These are phyloP conservation scores for Fomitopsis pinicola DNA, from an alignment of 1,284 basidiomycete genomes.

Conservation along the genomic window DNA sequence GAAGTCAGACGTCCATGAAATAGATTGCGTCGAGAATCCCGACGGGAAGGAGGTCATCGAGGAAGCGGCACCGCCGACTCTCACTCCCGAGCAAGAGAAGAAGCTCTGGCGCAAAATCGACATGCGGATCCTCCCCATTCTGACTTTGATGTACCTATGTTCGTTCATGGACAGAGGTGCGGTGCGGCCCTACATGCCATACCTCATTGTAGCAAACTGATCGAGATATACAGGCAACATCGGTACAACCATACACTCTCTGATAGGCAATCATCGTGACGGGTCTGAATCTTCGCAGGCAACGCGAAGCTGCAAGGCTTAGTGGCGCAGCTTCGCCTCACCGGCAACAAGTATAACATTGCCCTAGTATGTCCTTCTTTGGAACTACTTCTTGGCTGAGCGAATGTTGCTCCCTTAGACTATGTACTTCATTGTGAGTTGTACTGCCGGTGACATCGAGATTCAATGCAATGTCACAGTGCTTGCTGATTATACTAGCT, in stretches of 20 bases:
- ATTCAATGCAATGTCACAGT: background rate
- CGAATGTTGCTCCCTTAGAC: constrained; percentile 36
- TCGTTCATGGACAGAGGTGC: constrained; percentile 8
- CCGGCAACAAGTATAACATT: constrained; percentile 58
- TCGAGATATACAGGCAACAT: background rate
- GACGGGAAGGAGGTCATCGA: too few relatives aligned
- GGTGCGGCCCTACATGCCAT: background rate
- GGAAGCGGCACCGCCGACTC: constrained; percentile 17
- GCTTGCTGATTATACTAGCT: constrained; percentile 31
- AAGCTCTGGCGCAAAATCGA: constrained; percentile 65
- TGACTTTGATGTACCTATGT: constrained; percentile 7
- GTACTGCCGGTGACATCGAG: background rate
- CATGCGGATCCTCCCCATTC: constrained; percentile 56
- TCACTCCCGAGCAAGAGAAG: constrained; percentile 49
- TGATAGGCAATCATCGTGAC: background rate
- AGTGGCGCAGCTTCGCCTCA: constrained; percentile 46
- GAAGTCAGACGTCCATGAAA: too few relatives aligned
- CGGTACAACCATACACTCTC: background rate
- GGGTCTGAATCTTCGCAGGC: constrained; percentile 30
- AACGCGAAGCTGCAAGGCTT: constrained; percentile 66
- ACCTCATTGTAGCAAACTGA: too few relatives aligned
- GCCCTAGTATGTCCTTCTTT: constrained; percentile 31
- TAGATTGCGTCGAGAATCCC: too few relatives aligned
- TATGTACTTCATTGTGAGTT: constrained; percentile 63
- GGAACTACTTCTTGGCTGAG: too few relatives aligned